phyloP scores from a whole-genome alignment of 176 grass and related monocot genomes.

The Avena atlantica region DNA sequence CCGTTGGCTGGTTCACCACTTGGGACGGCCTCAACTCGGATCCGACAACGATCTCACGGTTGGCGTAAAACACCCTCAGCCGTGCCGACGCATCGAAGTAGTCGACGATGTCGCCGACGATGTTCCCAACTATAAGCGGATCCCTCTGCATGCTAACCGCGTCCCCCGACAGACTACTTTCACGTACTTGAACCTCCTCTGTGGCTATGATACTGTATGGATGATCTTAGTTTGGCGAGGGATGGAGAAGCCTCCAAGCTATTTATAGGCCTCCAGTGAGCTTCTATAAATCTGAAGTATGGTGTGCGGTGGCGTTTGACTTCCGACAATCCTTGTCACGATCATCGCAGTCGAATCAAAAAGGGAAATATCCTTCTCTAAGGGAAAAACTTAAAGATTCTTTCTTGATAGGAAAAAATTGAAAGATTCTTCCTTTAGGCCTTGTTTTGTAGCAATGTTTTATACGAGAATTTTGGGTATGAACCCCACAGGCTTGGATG shows the following conservation, averaged over 20 bases:
- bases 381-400: no score
- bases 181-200: neutral
- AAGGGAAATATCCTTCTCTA: neutral
- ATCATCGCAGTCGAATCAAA: neutral
- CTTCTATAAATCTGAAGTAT: neutral
- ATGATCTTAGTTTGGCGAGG: neutral
- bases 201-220: neutral
- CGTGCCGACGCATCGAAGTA: constrained; percentile 48
- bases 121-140: constrained; percentile 66
- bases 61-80: constrained; percentile 61
- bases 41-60: constrained; percentile 68
- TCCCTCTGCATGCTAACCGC: constrained; percentile 53
- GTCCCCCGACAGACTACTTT: neutral
- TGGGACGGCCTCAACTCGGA: constrained; percentile 83
- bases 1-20: constrained; percentile 56
- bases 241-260: neutral
- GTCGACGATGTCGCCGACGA: constrained; percentile 76
- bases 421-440: no score
- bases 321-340: neutral
- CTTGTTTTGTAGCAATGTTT: no score
- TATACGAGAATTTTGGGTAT: no score
- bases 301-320: neutral
- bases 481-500: no score
- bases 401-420: no score
- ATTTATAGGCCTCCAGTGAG: constrained; percentile 44